Base-by-base conservation (phyloP, 1,139 yeast species). In the Williopsis jadinii region DNA sequence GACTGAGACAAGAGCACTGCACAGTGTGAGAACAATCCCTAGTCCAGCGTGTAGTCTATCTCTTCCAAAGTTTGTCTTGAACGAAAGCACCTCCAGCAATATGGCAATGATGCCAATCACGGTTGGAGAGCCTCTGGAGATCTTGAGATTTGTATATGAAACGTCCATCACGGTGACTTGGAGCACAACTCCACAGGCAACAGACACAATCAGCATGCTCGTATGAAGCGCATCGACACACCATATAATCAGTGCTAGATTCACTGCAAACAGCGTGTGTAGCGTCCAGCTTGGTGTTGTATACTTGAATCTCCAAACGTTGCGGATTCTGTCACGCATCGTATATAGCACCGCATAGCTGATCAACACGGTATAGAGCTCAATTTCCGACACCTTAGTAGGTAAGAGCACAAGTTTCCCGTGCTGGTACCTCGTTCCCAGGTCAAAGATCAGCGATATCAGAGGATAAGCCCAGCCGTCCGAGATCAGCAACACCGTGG, bases 11-110 rank as follows among this genome's bases (percentile, higher is more conserved):
- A 47, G 36, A 0, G 35, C 40, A 6, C 53, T 46, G 5, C 28
- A 9, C 2, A 41, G 24, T 11, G 47, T 38, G n/a, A 52, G 28
- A 0, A 43, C 9, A 3, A 53, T 38, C 28, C 55, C 57, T 10
- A 45, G 42, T 15, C 36, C 8, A 11, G 53, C 46, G 13, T 42
- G 27, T 9, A 41, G 12, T 30, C 32, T 39, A 38, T 43, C 27
- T 13, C 41, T 37, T 1, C 40, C 37, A 45, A 47, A 37, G 45
- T 46, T 42, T 44, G 59, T 40, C 35, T 47, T 52, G 40, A 61
- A 57, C 2, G 69, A 62, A 38, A 64, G 40, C 34, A 57, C 57
- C 36, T 62, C 63, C 37, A 66, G 43, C 11, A 60, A 35, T 3
- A 63, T 48, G 3, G 68, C 53, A 45, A 63, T 54, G 2, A 54